Evolutionary conservation across 257 asterid genomes (phyloP), one percentile per base, ranked within the genome.

Genomic region (Capsicum chinense): DNA sequence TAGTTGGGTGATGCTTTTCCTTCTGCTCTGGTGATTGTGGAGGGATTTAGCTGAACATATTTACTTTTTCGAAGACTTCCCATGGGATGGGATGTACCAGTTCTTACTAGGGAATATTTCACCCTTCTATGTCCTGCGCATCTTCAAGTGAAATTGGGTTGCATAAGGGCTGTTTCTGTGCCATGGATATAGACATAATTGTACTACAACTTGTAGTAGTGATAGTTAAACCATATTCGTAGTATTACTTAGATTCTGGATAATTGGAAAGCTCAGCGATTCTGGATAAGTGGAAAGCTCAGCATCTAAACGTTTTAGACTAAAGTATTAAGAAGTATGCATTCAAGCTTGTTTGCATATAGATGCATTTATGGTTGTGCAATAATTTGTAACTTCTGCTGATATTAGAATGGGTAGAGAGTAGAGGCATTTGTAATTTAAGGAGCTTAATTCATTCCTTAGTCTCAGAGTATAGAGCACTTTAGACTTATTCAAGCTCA

Each of bases 121-220:
- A 42, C 39, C 11, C 39, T 42, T 47, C 58, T 73, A 73, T 73
- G 57, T 48, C 58, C 37, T n/a, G 4, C n/a, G 0, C 80, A 48
- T 69, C 56, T 42, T 73, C n/a, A 19, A 47, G 58, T 73, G 42
- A 48, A 73, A 10, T 11, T 73, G 59, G 42, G 42, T 47, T 50
- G 59, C n/a, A 52, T 73, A 19, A 48, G 42, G 58, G 80, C 80
- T 47, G 80, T 73, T 73, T 19, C 80, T 19, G n/a, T 47, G 59
- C 11, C 15, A 73, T 73, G 59, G 80, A 73, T 73, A 73, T 73
- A 73, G 80, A 73, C n/a, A 39, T 47, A 73, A 5, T 13, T 44
- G 47, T 47, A 59, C n/a, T 70, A 10, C n/a, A 47, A n/a, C 42
- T 47, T 73, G 42, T 11, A 47, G 39, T n/a, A 50, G 4, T 47